These are phyloP conservation scores for Crithidia sp. DNA, from an alignment of 208 protist species.

Conservation along the genomic window DNA sequence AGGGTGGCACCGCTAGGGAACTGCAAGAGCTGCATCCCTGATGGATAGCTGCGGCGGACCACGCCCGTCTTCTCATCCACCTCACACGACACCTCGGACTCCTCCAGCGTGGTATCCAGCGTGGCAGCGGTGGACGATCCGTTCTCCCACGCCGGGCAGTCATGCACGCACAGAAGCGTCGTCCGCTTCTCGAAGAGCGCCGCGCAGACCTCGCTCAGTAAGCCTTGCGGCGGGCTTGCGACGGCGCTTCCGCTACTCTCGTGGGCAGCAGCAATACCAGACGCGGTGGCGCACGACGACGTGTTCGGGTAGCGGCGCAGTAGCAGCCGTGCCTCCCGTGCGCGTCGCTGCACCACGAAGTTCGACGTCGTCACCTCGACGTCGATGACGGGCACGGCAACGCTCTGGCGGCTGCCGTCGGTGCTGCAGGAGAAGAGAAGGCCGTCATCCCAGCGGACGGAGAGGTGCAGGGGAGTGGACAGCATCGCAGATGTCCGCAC, in stretches of 20 bases:
- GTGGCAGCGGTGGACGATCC: background rate
- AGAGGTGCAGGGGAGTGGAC: slow-evolving; percentile 25
- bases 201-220: slow-evolving; percentile 16
- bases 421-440: slow-evolving; percentile 63
- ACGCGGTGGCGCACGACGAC: slow-evolving; percentile 21
- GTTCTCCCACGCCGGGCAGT: slow-evolving; percentile 8
- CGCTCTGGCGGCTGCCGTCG: background rate
- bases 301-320: slow-evolving; percentile 33
- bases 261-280: slow-evolving; percentile 2
- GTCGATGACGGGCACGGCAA: slow-evolving; percentile 18
- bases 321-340: slow-evolving; percentile 5
- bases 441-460: slow-evolving; percentile 77
- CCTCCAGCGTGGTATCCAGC: slow-evolving; percentile 50
- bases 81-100: slow-evolving; percentile 53
- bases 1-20: slow-evolving; percentile 74
- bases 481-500: background rate
- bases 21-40: slow-evolving; percentile 61
- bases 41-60: slow-evolving; percentile 72
- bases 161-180: slow-evolving; percentile 49
- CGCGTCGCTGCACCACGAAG: slow-evolving; percentile 23
- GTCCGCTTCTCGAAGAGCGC: slow-evolving; percentile 26
- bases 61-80: slow-evolving; percentile 55
- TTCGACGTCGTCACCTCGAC: slow-evolving; percentile 26
- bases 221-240: slow-evolving; percentile 11
- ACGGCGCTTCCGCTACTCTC: slow-evolving; percentile 14